Evolutionary conservation across 2,329 filamentous ascomycete genomes (phyloP), one percentile per base, ranked within the genome.

Genomic region (Pezicula radicicola): DNA sequence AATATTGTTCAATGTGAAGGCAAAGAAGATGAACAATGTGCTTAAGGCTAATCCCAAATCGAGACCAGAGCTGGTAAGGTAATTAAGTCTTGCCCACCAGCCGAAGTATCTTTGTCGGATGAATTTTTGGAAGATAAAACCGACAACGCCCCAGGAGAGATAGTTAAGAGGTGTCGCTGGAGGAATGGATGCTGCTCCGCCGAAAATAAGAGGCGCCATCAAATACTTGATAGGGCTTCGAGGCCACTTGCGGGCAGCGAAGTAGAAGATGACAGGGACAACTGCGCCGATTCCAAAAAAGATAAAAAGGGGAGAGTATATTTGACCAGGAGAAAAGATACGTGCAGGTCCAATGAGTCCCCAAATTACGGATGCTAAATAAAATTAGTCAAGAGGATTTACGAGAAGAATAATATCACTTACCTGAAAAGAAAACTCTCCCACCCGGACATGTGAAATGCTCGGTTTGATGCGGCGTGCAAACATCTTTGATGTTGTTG

Each of bases 51-150:
- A 74, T 10, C 87, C 87, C 48, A 81, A 80, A 67, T 90, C 87
- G 25, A 91, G 72, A 1, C 83, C 87, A 0, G 85, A 85, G 21
- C 85, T 88, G 0, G 85, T 83, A 63, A 90, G 77, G 66, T 90
- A 91, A 72, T 91, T 90, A 72, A 88, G 89, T 66, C 85, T 81
- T 69, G 87, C 73, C 87, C 87, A 91, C 87, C 87, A 91, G 35
- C 83, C 86, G 6, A 77, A 79, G 69, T 79, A 87, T 56, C 80
- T 77, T 52, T 83, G 76, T 64, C 81, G 80, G 64, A 90, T 79
- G 60, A 76, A 82, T 61, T 79, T 85, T 69, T 89, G 88, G 73
- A 90, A 90, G 35, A 85, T 57, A 49, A 80, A 77, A 8, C 87
- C 87, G 8, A 87, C 80, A 65, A 57, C 8, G 3, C 80, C 85